These are phyloP conservation scores for Talaromyces sp. DNA, from an alignment of 2,329 filamentous ascomycete species.

Conservation along the genomic window DNA sequence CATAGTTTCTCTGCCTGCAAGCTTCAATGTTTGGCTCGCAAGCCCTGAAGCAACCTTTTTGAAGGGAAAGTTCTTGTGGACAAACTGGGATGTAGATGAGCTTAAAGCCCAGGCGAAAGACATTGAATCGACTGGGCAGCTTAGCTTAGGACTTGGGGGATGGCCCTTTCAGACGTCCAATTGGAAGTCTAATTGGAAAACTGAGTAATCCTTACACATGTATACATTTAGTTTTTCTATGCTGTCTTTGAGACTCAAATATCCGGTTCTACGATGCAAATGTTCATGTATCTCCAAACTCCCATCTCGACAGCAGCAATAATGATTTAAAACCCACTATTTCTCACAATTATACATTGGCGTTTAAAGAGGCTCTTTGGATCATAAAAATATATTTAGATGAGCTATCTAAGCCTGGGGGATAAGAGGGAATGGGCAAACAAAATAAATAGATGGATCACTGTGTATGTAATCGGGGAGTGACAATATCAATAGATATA, in stretches of 20 bases:
- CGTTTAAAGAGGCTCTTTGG: too few species aligned
- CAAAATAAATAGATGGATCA: neutral
- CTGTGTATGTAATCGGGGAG: too few species aligned
- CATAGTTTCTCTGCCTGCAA: constrained; percentile 18
- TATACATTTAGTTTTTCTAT: neutral
- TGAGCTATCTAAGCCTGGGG: neutral
- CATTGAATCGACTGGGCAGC: constrained; percentile 10
- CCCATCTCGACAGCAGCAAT: too few species aligned
- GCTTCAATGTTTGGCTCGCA: constrained; percentile 33
- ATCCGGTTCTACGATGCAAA: neutral
- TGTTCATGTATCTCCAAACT: neutral
- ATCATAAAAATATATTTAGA: neutral
- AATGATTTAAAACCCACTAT: too few species aligned
- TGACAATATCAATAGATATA: too few species aligned
- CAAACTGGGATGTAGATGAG: constrained; percentile 40
- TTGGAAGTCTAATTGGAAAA: neutral
- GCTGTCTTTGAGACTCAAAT: neutral
- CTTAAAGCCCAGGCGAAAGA: constrained; percentile 19
- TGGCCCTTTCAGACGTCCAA: constrained; percentile 3
- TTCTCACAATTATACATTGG: too few species aligned
- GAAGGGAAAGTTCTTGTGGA: constrained; percentile 31
- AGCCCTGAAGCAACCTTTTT: constrained; percentile 34
- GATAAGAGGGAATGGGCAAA: neutral
- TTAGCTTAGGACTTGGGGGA: constrained; percentile 4
- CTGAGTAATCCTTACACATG: neutral